These are phyloP conservation scores for Penicillium olsonii DNA, from an alignment of 2,329 filamentous ascomycete species.

Conservation along the genomic window DNA sequence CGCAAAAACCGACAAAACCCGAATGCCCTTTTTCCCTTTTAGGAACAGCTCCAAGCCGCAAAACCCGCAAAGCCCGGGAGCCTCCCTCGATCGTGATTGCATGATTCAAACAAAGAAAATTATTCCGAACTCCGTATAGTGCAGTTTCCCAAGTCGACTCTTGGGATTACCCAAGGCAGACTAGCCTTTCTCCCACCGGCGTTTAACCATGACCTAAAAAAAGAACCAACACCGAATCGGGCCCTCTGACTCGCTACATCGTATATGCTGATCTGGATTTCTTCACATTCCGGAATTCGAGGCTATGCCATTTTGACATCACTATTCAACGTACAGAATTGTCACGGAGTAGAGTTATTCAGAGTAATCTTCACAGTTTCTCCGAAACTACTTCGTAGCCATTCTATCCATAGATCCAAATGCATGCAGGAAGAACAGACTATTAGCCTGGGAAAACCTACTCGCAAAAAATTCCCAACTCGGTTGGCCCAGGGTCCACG, in stretches of 20 bases:
- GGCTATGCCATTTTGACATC: neutral
- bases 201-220: slow-evolving; percentile 17
- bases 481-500: neutral
- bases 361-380: too few species aligned
- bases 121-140: too few species aligned
- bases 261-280: neutral
- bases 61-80: neutral
- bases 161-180: neutral
- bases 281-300: neutral
- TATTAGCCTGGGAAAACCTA: neutral
- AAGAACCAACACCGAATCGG: slow-evolving; percentile 21
- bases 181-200: neutral
- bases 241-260: slow-evolving; percentile 12
- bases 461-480: neutral
- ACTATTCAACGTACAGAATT: neutral
- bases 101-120: neutral
- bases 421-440: neutral
- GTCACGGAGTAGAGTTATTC: too few species aligned
- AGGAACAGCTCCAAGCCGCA: neutral
- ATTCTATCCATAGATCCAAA: too few species aligned
- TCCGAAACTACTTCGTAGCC: neutral
- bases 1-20: neutral
- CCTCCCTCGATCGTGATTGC: neutral
- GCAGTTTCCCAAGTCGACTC: too few species aligned
- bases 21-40: neutral